Evolutionary conservation across 257 asterid species (phyloP).

Genomic region (Solanum habrochaites): DNA sequence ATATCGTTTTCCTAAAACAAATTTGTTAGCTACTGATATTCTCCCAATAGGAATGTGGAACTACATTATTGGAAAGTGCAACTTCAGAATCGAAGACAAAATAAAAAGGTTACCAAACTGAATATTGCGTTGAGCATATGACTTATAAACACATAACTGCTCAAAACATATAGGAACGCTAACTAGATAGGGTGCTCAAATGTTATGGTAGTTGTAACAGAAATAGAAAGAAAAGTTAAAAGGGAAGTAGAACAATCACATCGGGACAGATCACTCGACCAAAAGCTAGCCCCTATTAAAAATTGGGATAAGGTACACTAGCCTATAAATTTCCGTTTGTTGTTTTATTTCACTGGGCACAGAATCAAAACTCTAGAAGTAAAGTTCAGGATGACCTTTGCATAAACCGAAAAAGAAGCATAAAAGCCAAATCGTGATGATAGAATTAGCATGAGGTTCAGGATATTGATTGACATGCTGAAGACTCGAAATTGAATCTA

Average conservation of each 20-base stretch:
- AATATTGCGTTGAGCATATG: not conserved
- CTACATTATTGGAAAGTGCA: not conserved
- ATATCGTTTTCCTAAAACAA: slow-evolving; percentile 42
- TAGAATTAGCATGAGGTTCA: not conserved
- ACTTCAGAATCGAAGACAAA: not conserved
- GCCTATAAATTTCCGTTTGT: not conserved
- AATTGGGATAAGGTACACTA: not conserved
- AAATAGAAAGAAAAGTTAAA: not conserved
- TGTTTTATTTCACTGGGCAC: not conserved
- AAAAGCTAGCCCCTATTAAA: not conserved
- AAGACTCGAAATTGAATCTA: not conserved
- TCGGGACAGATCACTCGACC: not conserved
- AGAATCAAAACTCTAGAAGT: not conserved
- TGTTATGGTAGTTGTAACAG: not conserved
- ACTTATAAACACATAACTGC: not conserved
- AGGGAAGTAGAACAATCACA: not conserved
- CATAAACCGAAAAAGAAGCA: not conserved
- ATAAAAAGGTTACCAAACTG: not conserved
- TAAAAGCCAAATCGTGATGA: not conserved
- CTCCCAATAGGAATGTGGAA: not conserved
- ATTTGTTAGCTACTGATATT: slow-evolving; percentile 2
- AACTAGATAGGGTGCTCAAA: not conserved
- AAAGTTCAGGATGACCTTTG: not conserved
- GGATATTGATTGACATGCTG: not conserved
- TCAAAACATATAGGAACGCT: not conserved